Percentiles rank a stretch among this genome's conserved stretches.
Evolutionary conservation across 805 yeast genomes (phyloP).

Genomic region (Metschnikowia continentalis): DNA sequence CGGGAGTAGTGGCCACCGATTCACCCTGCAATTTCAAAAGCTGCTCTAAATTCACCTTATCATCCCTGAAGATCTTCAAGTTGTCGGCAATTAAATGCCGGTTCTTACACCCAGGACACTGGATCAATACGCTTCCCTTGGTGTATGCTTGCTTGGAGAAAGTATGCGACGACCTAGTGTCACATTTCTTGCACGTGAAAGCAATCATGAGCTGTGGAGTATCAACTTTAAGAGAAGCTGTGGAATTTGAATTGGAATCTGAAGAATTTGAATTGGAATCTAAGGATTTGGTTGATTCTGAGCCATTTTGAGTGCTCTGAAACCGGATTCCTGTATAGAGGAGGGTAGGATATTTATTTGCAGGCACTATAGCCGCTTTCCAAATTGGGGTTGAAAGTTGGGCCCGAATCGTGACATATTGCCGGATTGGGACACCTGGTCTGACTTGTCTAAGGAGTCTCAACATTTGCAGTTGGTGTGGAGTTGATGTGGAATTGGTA

Average conservation of each 20-base stretch:
- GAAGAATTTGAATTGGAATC: background rate
- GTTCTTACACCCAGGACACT: slow-evolving; percentile 86
- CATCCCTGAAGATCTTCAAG: slow-evolving; percentile 70
- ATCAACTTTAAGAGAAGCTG: slow-evolving; percentile 47
- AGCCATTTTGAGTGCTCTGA: background rate
- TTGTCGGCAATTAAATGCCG: slow-evolving; percentile 87
- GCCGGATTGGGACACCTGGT: background rate
- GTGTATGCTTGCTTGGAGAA: slow-evolving; percentile 90
- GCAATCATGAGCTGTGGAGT: slow-evolving; percentile 82
- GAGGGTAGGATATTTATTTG: too few species aligned
- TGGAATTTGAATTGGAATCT: background rate
- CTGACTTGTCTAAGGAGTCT: background rate
- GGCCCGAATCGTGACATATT: background rate
- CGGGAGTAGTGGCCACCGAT: slow-evolving; percentile 55
- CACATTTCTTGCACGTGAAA: slow-evolving; percentile 88
- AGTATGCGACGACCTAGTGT: slow-evolving; percentile 79
- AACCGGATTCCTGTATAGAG: background rate
- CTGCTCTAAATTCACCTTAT: slow-evolving; percentile 72
- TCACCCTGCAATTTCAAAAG: slow-evolving; percentile 75
- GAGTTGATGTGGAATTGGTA: background rate
- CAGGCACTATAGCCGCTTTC: too few species aligned
- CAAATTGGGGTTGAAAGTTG: too few species aligned
- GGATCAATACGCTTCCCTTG: slow-evolving; percentile 79
- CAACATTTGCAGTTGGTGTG: background rate
- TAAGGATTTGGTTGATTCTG: background rate